Base-by-base conservation (phyloP, 2,329 filamentous ascomycete genomes). In the Nigrospora osmanthi region DNA sequence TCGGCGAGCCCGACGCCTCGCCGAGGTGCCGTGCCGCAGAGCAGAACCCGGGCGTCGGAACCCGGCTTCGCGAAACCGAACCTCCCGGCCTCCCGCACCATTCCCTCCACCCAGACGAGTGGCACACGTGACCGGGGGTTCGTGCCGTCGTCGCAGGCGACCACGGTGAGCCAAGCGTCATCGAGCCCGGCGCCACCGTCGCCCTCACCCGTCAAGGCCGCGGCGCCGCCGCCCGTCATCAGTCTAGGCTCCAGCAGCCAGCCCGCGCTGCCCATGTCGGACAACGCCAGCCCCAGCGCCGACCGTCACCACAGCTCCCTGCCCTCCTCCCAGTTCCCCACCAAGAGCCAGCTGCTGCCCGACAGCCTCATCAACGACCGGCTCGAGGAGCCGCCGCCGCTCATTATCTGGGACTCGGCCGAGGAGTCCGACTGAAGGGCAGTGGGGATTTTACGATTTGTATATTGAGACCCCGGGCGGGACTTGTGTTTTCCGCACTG, bases 331-430 rank as follows among this genome's bases (percentile, higher is more conserved):
- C 72, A 80, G 57, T 61, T 78, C 15, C 55, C 72, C 46, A 69
- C 70, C 2, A 69, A 66, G 52, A 78, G 74, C 49, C 75, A 78
- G 58, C 68, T 76, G 61, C 58, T 80, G 46, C 70, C 76, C 11
- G 69, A 73, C 17, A 72, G 69, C 49, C 47, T 74, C 37, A 46
- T 71, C 42, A 59, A 66, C 33, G 65, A 69, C 28, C 62, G 58
- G 49, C 55, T 64, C 30, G 59, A 64, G 6, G 60, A 58, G 14
- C 42, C 42, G n/a, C 65, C 64, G 30, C 67, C 68, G 14, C 54
- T 59, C 6, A 66, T 68, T 16, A 57, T 72, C n/a, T 58, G 61
- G 47, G 69, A 72, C 49, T 71, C 68, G 32, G 68, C 69, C 12
- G 68, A 67, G 35, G 68, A 69, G 35, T 42, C 40, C 9, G 19